Percentiles rank a stretch among this genome's conserved stretches.
Evolutionary conservation across 805 yeast genomes (phyloP).

Genomic region (Ogataea methylovora): DNA sequence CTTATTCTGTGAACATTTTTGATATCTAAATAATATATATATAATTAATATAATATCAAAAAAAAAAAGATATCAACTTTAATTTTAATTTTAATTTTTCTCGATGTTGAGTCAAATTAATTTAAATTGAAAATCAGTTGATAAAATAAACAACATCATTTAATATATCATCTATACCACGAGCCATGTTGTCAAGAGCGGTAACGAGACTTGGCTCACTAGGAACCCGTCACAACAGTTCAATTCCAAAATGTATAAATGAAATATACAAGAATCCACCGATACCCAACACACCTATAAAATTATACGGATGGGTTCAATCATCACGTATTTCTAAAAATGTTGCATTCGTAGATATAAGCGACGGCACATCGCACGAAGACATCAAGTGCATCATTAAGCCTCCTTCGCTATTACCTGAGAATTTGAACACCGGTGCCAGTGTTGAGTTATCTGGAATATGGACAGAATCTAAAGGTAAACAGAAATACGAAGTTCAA

Average conservation of each 20-base stretch:
- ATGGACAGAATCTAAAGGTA: slow-evolving; percentile 39
- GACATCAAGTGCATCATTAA: slow-evolving; percentile 51
- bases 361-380: slow-evolving; percentile 63
- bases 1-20: neutral
- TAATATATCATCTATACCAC: neutral
- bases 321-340: slow-evolving; percentile 68
- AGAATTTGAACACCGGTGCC: slow-evolving; percentile 30
- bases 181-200: neutral
- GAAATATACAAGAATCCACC: slow-evolving; percentile 30
- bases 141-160: too few relatives aligned
- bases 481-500: slow-evolving; percentile 46
- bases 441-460: slow-evolving; percentile 21
- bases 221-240: neutral
- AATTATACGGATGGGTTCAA: slow-evolving; percentile 68
- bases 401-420: slow-evolving; percentile 24
- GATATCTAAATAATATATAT: too few relatives aligned
- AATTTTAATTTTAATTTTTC: too few relatives aligned
- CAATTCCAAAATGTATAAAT: slow-evolving; percentile 9
- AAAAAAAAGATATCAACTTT: too few relatives aligned
- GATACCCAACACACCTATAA: slow-evolving; percentile 25
- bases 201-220: neutral
- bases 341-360: slow-evolving; percentile 69
- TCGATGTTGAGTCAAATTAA: too few relatives aligned
- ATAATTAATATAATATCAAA: too few relatives aligned
- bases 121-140: too few relatives aligned